Evolutionary conservation across 1,284 basidiomycete species (phyloP).

Genomic region (Entoloma clypeatum): DNA sequence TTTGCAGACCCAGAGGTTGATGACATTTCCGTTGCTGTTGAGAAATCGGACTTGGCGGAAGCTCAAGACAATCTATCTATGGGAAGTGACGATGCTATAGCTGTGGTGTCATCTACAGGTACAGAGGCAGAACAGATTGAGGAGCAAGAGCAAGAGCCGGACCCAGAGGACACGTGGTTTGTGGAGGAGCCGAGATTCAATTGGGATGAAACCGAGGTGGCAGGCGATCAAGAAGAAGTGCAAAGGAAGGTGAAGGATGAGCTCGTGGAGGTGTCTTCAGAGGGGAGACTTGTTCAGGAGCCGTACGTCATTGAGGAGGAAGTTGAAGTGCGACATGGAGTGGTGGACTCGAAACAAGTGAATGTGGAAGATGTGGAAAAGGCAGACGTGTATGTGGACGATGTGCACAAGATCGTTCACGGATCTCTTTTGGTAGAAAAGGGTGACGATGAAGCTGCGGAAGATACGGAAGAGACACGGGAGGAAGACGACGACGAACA

Average conservation of each 20-base stretch:
- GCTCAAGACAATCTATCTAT: too few species aligned
- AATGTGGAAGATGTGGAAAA: too few species aligned
- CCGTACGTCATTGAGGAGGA: too few species aligned
- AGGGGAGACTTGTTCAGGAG: too few species aligned
- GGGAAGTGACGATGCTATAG: neutral
- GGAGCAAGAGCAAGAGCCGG: conserved; percentile 3
- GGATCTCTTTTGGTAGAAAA: conserved; percentile 2
- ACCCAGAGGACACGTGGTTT: conserved; percentile 19
- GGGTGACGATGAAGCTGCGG: neutral
- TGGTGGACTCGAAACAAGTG: too few species aligned
- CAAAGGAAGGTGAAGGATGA: conserved; percentile 4
- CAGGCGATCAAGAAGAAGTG: conserved; percentile 5
- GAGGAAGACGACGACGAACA: conserved; percentile 2
- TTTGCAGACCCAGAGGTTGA: too few species aligned
- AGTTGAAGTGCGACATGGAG: too few species aligned
- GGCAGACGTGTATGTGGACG: too few species aligned
- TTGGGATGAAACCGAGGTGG: conserved; percentile 12
- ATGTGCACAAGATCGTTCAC: too few species aligned
- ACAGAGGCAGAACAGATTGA: conserved; percentile 1
- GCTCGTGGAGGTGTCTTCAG: too few species aligned
- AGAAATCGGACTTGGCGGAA: too few species aligned
- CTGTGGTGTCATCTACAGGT: neutral
- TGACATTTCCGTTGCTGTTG: too few species aligned
- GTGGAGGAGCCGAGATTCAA: conserved; percentile 17
- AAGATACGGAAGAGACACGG: conserved; percentile 3